Base-by-base conservation (phyloP, 441 rosid genomes). In the Jatropha podagrica region DNA sequence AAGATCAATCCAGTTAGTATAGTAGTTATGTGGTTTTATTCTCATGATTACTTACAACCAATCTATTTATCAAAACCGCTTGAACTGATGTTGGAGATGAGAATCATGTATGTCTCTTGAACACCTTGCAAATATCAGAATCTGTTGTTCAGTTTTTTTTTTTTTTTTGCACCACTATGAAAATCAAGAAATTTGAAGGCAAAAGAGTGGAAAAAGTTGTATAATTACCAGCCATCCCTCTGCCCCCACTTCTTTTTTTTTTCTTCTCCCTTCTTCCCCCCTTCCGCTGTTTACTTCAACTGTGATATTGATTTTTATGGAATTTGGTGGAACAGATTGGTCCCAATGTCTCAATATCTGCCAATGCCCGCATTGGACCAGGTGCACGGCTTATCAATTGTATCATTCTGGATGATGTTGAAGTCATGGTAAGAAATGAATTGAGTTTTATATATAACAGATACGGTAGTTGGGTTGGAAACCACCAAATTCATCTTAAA, bases 351-450 rank as follows among this genome's bases (percentile, higher is more conserved):
- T 92, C 97, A 7, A 86, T 95, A 76, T 91, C 97, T 49, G 98
- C 98, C 18, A 92, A 92, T 88, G 98, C 96, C 79, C 97, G 93
- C 74, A 87, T 95, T 70, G 98, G 97, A 84, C 89, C 96, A 6
- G 98, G 98, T 65, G 97, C 90, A 72, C 89, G 97, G 87, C 98
- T 95, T 73, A 89, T 87, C 72, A 87, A 86, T 70, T 95, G 98
- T 81, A 91, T 92, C 78, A 89, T 95, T 74, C 91, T 95, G 65
- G 98, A 95, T 56, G 90, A 84, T 18, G 97, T 95, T 74, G 95
- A 91, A 85, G 86, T 95, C 86, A 86, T 87, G 95, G 98, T 95
- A 86, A 68, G 83, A 69, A 71, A 61, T 69, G n/a, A 78, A 12
- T 73, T 63, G 49, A 8, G 7, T 42, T 54, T 42, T 42, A 52